Conservation (phyloP, 805 yeast genomes). For the Saturnispora bothae region DNA sequence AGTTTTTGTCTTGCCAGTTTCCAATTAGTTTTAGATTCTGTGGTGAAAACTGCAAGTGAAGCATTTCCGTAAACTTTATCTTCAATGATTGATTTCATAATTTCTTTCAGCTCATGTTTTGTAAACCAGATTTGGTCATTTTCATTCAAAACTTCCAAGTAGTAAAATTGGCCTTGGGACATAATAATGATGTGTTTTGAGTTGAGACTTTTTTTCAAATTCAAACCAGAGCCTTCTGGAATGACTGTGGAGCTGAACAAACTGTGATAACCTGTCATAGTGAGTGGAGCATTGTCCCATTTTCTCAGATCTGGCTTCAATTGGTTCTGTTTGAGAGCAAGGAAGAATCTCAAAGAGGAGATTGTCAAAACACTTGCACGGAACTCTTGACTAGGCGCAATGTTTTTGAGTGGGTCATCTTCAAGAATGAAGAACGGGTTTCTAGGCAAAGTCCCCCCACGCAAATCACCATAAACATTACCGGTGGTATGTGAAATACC, state of each 20-base stretch:
- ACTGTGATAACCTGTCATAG: slow-evolving; percentile 60
- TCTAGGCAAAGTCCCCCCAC: slow-evolving; percentile 62
- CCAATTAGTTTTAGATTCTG: slow-evolving; percentile 43
- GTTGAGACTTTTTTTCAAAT: slow-evolving; percentile 29
- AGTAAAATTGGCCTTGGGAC: slow-evolving; percentile 40
- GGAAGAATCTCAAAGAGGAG: slow-evolving; percentile 56
- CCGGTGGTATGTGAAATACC: slow-evolving; percentile 40
- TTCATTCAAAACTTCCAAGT: slow-evolving; percentile 37
- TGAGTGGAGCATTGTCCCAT: slow-evolving; percentile 37
- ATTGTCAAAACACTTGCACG: slow-evolving; percentile 58
- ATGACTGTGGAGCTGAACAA: slow-evolving; percentile 61
- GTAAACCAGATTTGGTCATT: slow-evolving; percentile 39
- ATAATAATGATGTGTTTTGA: slow-evolving; percentile 42
- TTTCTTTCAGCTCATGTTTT: slow-evolving; percentile 38
- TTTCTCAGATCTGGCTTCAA: slow-evolving; percentile 52
- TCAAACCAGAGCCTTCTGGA: slow-evolving; percentile 34
- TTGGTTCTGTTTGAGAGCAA: slow-evolving; percentile 43
- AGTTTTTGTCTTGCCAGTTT: slow-evolving; percentile 34
- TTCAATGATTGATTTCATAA: slow-evolving; percentile 35
- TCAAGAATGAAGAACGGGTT: slow-evolving; percentile 69
- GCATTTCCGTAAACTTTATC: slow-evolving; percentile 30
- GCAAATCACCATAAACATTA: slow-evolving; percentile 50
- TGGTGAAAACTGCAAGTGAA: slow-evolving; percentile 45
- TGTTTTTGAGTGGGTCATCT: slow-evolving; percentile 58
- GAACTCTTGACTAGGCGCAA: slow-evolving; percentile 51